Base-by-base conservation (phyloP, 176 grass and related monocot species). In the Aegilops tauschii region DNA sequence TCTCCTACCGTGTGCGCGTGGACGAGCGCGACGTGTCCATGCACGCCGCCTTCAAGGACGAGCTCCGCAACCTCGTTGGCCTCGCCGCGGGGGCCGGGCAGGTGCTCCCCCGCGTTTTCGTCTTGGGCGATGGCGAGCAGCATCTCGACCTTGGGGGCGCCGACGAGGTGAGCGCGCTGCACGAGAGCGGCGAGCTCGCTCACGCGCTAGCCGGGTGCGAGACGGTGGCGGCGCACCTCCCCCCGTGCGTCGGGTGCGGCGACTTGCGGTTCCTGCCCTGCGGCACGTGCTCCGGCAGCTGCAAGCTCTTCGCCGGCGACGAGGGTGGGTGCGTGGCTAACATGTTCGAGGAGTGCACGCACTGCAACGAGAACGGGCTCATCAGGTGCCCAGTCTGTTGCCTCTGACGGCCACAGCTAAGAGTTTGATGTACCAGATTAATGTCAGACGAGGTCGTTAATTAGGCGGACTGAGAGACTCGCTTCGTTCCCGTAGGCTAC, bases 301-400 rank as follows among this genome's bases (percentile, higher is more conserved):
- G 92, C 86, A 99, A 91, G 80, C 61, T 99, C 28, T 96, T 88
- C 65, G 85, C 86, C 64, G 35, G 31, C 35, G 87, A 92, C 36
- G 79, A 85, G 17, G 50, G 8, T 40, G 42, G 30, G 45, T 67
- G 59, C 36, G 21, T 72, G 50, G 77, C 52, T 6, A 76, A 65
- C 42, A 79, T 71, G 29, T 99, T 96, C 84, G 58, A 80, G 62
- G 84, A 78, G 30, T 99, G 94, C 81, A 65, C 76, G 42, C 80
- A 91, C 31, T 99, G 94, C 92, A 99, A 96, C 79, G 97, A 99
- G 89, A 99, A 99, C 61, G 97, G 97, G 34, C 89, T 99, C 27
- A 85, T 94, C 54, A 81, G 97, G 28, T 99, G 97, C 77, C 82
- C 90, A 28, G 76, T 93, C 65, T 99, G 97, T 12, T 91, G 88